Conservation (phyloP, 2,329 filamentous ascomycete genomes). For the Epicoccum nigrum region DNA sequence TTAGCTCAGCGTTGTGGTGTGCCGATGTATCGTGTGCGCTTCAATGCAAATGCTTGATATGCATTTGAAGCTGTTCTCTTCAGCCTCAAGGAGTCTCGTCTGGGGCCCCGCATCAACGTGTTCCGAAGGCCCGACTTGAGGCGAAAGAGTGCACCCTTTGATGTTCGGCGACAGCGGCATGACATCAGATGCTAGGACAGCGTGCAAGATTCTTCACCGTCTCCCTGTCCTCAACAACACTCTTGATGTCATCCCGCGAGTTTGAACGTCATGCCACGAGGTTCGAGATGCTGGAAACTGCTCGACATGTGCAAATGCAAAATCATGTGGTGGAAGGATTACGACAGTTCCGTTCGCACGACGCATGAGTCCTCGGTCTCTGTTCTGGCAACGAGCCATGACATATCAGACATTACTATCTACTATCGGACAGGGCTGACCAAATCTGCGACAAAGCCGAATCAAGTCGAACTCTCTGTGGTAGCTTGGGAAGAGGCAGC, state of each 20-base stretch:
- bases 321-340: neutral
- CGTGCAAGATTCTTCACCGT: neutral
- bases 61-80: slow-evolving; percentile 19
- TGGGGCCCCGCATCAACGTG: slow-evolving; percentile 33
- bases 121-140: slow-evolving; percentile 24
- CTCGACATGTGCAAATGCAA: neutral
- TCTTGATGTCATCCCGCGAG: slow-evolving; percentile 12
- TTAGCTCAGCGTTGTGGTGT: slow-evolving; percentile 10
- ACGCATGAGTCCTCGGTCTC: neutral
- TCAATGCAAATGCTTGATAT: slow-evolving; percentile 11
- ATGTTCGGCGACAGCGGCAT: slow-evolving; percentile 19
- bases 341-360: neutral
- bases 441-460: neutral
- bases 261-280: slow-evolving; percentile 2
- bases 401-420: neutral
- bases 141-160: slow-evolving; percentile 14
- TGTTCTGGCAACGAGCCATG: neutral
- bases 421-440: neutral
- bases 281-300: slow-evolving; percentile 5
- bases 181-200: slow-evolving; percentile 16
- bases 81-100: slow-evolving; percentile 25
- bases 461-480: neutral
- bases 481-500: neutral
- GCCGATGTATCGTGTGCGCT: slow-evolving; percentile 18
- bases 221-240: neutral